Conservation (phyloP, 2,329 filamentous ascomycete species). For the Emmonsiellopsis sp. region DNA sequence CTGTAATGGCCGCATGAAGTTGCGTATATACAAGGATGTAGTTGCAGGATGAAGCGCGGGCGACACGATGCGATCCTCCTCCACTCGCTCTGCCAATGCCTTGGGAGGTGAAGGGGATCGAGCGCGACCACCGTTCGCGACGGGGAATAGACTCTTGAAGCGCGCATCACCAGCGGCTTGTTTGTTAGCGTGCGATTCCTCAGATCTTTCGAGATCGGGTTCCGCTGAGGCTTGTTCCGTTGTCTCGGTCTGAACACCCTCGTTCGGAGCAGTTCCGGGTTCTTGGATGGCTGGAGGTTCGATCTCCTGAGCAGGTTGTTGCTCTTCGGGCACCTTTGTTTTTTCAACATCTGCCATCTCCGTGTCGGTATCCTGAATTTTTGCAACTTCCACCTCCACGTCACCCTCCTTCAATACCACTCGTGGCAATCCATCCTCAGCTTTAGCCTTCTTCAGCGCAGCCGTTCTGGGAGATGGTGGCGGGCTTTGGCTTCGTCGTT, state of each 20-base stretch:
- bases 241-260: slow-evolving; percentile 3
- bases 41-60: slow-evolving; percentile 65
- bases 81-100: slow-evolving; percentile 25
- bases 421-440: slow-evolving; percentile 24
- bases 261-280: background rate
- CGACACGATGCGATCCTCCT: slow-evolving; percentile 30
- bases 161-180: slow-evolving; percentile 32
- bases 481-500: slow-evolving; percentile 57
- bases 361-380: background rate
- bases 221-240: slow-evolving; percentile 7
- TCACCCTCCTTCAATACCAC: slow-evolving; percentile 24
- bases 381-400: background rate
- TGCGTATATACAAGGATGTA: slow-evolving; percentile 73
- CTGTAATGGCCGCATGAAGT: slow-evolving; percentile 81
- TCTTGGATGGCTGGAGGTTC: background rate
- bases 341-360: slow-evolving; percentile 3
- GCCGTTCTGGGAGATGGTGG: slow-evolving; percentile 46
- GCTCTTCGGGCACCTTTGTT: slow-evolving; percentile 1
- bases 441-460: slow-evolving; percentile 48
- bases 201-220: slow-evolving; percentile 14
- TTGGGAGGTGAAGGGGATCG: slow-evolving; percentile 19
- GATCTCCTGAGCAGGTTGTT: background rate
- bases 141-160: slow-evolving; percentile 41
- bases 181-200: slow-evolving; percentile 19
- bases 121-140: slow-evolving; percentile 17